Base-by-base conservation (phyloP, 495 filamentous ascomycete species). In the Aspergillus heteromorphus region DNA sequence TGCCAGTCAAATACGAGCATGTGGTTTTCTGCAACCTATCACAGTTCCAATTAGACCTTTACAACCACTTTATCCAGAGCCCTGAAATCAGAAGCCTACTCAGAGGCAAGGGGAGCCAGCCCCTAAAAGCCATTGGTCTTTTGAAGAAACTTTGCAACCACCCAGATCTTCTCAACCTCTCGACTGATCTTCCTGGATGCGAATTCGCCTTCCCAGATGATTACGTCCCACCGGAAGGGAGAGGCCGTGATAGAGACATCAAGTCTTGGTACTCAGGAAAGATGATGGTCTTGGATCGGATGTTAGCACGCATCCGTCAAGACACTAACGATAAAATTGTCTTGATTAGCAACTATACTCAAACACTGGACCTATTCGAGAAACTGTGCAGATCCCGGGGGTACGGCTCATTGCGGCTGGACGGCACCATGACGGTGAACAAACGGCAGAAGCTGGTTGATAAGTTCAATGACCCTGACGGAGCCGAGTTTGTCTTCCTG, bases 251-350 rank as follows among this genome's bases (percentile, higher is more conserved):
- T 68, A 83, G 93, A 27, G 93, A 99, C 52, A 76, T 97, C 58
- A 95, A 93, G 65, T 80, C 88, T 0, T 97, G 91, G 92, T 97
- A 97, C 70, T 95, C 89, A 0, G 93, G 93, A 41, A 99, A 99
- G 68, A 97, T 99, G 92, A 84, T 90, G 71, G 95, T 97, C 18
- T 86, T 99, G 18, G 93, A 97, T 68, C 87, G 93, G 49, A 99
- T 99, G 93, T 85, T 99, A 18, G 91, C 93, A 19, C 88, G 92
- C 19, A 99, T 99, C 61, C 89, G 91, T 13, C 83, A 89, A 61
- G 92, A 97, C 61, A 97, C 93, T 8, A 97, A 97, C 60, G 93
- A 99, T 78, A 99, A 99, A 74, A 97, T 99, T 62, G 93, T 99
- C 10, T 83, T 99, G 53, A 99, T 99, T 71, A 92, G 87, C 69